Evolutionary conservation across 495 filamentous ascomycete genomes (phyloP).

Genomic region (Penicillium flavigenum): DNA sequence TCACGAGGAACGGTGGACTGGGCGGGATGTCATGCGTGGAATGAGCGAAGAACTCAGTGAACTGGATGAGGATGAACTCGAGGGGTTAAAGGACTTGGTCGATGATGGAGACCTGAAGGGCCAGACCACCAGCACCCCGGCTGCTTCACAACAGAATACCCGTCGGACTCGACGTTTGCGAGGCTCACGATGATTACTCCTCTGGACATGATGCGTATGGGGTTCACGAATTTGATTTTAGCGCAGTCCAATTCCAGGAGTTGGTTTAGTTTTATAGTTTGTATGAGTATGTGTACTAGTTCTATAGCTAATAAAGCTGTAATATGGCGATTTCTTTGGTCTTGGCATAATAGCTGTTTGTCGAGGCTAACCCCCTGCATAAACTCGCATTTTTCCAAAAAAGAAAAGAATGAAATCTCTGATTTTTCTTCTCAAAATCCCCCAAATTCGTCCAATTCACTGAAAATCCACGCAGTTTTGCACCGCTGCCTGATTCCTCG

Average conservation of each 20-base stretch:
- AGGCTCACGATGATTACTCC: conserved; percentile 28
- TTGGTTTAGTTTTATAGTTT: background rate
- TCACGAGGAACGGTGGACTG: conserved; percentile 75
- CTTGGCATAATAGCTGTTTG: conserved; percentile 8
- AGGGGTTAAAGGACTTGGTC: conserved; percentile 57
- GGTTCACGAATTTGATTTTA: conserved; percentile 15
- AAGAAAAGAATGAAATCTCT: background rate
- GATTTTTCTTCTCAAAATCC: conserved; percentile 2
- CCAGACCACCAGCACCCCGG: conserved; percentile 6
- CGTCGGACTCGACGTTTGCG: conserved; percentile 45
- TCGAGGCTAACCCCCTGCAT: background rate
- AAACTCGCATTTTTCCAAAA: background rate
- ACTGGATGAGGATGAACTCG: conserved; percentile 77
- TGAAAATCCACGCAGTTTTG: background rate
- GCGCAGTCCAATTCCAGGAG: conserved; percentile 1
- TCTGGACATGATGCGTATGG: conserved; percentile 20
- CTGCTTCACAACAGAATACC: conserved; percentile 27
- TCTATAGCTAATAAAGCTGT: background rate
- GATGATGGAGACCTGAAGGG: conserved; percentile 39
- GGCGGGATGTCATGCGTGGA: conserved; percentile 68
- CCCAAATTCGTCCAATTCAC: background rate
- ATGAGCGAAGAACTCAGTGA: conserved; percentile 87
- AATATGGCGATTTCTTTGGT: background rate
- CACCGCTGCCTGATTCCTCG: conserved; percentile 17
- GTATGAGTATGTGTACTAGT: conserved; percentile 1